These are phyloP conservation scores for Beauveria sp. DNA, from an alignment of 2,329 filamentous ascomycete genomes.

Conservation along the genomic window DNA sequence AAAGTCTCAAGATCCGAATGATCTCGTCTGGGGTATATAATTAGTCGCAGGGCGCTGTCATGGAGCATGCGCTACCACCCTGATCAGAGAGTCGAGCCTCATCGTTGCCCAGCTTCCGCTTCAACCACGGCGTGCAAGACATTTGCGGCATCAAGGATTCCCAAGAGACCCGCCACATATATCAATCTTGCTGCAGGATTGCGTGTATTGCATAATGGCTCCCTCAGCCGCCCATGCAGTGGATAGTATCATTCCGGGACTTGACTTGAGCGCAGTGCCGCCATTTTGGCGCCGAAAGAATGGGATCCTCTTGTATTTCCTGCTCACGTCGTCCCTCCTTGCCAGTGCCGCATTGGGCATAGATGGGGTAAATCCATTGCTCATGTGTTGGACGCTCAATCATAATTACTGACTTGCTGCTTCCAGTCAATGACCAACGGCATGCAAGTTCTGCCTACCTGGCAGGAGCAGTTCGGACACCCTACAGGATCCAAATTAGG, in stretches of 20 bases:
- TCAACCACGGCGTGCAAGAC: background rate
- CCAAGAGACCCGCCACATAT: background rate
- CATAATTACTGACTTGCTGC: background rate
- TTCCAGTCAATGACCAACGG: slow-evolving; percentile 31
- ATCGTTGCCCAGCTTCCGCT: background rate
- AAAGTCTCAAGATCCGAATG: background rate
- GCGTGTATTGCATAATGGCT: slow-evolving; percentile 20
- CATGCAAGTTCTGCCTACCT: slow-evolving; percentile 29
- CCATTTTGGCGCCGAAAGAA: slow-evolving; percentile 33
- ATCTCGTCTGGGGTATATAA: background rate
- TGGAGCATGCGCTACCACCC: background rate
- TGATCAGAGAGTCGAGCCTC: background rate
- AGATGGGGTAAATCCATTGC: slow-evolving; percentile 27
- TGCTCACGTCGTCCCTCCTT: slow-evolving; percentile 34
- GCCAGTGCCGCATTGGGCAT: slow-evolving; percentile 35
- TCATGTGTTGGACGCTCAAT: background rate
- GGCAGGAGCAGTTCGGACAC: slow-evolving; percentile 31
- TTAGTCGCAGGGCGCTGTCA: background rate
- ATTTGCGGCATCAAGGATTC: background rate
- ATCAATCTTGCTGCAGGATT: background rate
- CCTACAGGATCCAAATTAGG: slow-evolving; percentile 30
- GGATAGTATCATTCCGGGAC: slow-evolving; percentile 23
- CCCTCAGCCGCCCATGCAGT: slow-evolving; percentile 24
- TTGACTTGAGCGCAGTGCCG: slow-evolving; percentile 23
- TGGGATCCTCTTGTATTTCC: slow-evolving; percentile 34